Base-by-base conservation (phyloP, 768 basidiomycete genomes). In the Mycena indigotica region DNA sequence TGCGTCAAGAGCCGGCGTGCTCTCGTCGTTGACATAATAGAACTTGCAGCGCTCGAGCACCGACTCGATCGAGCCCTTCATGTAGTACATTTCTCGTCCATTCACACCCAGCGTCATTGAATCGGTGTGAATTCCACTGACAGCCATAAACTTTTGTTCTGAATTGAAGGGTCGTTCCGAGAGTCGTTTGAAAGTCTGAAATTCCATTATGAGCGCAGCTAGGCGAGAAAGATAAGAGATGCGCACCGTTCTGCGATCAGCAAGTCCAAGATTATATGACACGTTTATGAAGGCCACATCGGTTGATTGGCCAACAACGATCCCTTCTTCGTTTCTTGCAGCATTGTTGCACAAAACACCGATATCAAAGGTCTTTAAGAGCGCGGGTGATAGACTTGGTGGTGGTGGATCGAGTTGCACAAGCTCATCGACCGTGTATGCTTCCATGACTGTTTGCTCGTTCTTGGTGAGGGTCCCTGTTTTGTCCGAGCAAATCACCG, bases 401-500 rank as follows among this genome's bases (percentile, higher is more conserved):
- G 77, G 72, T 0, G 79, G 68, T 0, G 83, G 82, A 59, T 92
- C 88, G 19, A 97, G 71, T 46, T 79, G 79, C 26, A 92, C 68
- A 3, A 79, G 77, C 68, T 96, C 95, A 63, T 97, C 95, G 6
- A 96, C 90, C 0, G 86, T 79, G 70, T 97, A 98, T 8, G 89
- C 78, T 62, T 95, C 89, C 0, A 87, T 91, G 2, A 98, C 93
- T 0, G 94, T 97, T 77, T 96, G 95, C 65, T 97, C 94, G 71
- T 98, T 98, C 72, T 87, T 94, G 1, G 95, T 98, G 58, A 98
- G 73, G 0, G 95, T 98, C 19, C 95, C 95, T 44, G 96, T 98
- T 74, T 98, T 98, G 73, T 98, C 95, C 3, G 94, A 94, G 68
- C 95, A 98, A 60, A 98, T 95, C 8, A 98, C 95, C n/a, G 91